These are phyloP conservation scores for Pogostemon cablin DNA, from an alignment of 257 asterid genomes.

Conservation along the genomic window DNA sequence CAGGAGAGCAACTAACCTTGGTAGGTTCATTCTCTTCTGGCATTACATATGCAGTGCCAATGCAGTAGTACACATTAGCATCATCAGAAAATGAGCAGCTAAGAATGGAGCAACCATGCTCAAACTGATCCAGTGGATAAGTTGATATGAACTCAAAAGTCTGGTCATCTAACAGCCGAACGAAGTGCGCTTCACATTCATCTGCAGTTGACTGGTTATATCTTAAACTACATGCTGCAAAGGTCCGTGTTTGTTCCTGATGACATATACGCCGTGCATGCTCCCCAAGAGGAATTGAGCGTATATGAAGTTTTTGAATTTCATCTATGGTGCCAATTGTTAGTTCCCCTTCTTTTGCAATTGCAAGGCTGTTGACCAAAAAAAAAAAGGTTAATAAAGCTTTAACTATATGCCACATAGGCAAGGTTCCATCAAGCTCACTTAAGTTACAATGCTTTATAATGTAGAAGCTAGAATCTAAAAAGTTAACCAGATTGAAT, in stretches of 20 bases:
- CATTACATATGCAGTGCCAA: slow-evolving; percentile 96
- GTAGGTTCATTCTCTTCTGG: slow-evolving; percentile 96
- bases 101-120: slow-evolving; percentile 84
- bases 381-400: slow-evolving; percentile 31
- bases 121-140: slow-evolving; percentile 83
- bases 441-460: background rate
- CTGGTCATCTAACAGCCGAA: slow-evolving; percentile 94
- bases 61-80: slow-evolving; percentile 79
- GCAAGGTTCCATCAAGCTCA: background rate
- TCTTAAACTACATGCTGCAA: slow-evolving; percentile 81
- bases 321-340: slow-evolving; percentile 97
- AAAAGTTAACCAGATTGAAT: background rate
- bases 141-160: slow-evolving; percentile 88
- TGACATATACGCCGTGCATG: slow-evolving; percentile 97
- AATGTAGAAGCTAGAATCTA: slow-evolving; percentile 18
- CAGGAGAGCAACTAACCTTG: slow-evolving; percentile 53
- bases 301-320: slow-evolving; percentile 98
- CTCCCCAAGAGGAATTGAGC: slow-evolving; percentile 95
- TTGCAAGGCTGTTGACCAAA: slow-evolving; percentile 76
- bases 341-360: slow-evolving; percentile 95
- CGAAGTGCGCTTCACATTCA: slow-evolving; percentile 77
- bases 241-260: slow-evolving; percentile 95
- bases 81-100: slow-evolving; percentile 98
- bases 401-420: background rate
- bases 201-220: slow-evolving; percentile 75